Percentiles rank a stretch among this genome's conserved stretches.
These are phyloP conservation scores for Angomonas ambiguus DNA, from an alignment of 208 protist genomes.

Conservation along the genomic window DNA sequence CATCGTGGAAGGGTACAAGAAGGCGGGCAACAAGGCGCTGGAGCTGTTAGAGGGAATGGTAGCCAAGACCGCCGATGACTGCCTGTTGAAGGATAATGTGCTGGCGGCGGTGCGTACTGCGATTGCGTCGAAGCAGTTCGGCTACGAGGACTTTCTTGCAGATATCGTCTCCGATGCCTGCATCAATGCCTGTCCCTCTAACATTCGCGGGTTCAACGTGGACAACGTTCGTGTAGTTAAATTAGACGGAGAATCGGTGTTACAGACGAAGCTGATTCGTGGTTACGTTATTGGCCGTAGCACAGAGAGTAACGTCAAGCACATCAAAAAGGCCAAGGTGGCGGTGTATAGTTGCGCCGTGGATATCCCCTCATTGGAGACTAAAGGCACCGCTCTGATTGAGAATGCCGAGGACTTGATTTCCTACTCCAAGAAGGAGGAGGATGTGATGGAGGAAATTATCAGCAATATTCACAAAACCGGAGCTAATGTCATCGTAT, in stretches of 20 bases:
- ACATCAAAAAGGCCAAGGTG: conserved; percentile 95
- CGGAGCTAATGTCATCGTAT: conserved; percentile 98
- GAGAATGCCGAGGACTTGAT: conserved; percentile 97
- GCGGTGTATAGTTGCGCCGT: conserved; percentile 97
- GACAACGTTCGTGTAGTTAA: conserved; percentile 99
- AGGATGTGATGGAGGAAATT: conserved; percentile 96
- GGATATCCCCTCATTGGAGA: conserved; percentile 97
- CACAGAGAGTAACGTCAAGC: conserved; percentile 90
- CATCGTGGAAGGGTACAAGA: conserved; percentile 98
- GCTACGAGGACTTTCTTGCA: conserved; percentile 94
- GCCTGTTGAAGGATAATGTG: conserved; percentile 79
- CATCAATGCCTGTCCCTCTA: conserved; percentile 96
- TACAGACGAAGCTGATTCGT: conserved; percentile 92
- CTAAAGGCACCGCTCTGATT: conserved; percentile 98
- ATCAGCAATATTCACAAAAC: conserved; percentile 95
- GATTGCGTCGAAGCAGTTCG: conserved; percentile 96
- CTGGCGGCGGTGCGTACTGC: conserved; percentile 69
- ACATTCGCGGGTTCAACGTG: conserved; percentile 96
- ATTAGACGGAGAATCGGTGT: conserved; percentile 95
- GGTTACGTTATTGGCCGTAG: conserved; percentile 97
- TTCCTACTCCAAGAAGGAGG: conserved; percentile 96
- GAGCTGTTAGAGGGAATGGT: conserved; percentile 86
- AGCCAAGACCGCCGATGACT: conserved; percentile 73
- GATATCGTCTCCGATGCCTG: conserved; percentile 95
- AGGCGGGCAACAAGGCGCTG: conserved; percentile 89